phyloP scores from a whole-genome alignment of 495 filamentous ascomycete genomes.

The Tuber brumale region DNA sequence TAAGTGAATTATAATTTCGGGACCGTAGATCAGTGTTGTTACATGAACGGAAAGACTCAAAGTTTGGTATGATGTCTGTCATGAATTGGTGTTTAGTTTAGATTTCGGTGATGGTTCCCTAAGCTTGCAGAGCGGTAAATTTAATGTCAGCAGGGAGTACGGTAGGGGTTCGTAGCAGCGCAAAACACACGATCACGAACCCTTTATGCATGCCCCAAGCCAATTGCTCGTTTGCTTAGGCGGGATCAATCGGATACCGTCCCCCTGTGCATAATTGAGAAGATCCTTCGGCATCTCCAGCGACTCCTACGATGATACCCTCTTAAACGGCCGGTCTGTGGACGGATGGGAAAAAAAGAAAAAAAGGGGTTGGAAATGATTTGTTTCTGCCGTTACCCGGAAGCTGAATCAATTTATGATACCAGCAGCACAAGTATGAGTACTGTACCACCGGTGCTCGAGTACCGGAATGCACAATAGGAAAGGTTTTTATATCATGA shows the following conservation, averaged over 20 bases:
- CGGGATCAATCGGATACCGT: background rate
- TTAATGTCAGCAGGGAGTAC: background rate
- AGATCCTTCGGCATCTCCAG: background rate
- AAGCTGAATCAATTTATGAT: background rate
- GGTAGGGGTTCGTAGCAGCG: background rate
- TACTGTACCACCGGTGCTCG: no score
- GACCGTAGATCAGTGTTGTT: background rate
- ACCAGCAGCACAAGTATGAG: no score
- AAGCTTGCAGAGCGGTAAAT: background rate
- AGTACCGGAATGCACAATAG: background rate
- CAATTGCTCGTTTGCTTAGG: background rate
- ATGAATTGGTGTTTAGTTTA: background rate
- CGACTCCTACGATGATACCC: background rate
- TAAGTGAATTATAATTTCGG: background rate
- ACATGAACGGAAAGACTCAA: background rate
- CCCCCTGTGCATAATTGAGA: background rate
- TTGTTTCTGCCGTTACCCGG: background rate
- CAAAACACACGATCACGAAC: background rate
- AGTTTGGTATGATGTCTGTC: background rate
- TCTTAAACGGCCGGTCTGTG: background rate
- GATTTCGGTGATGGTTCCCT: background rate
- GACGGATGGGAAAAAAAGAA: background rate
- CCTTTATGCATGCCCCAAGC: background rate
- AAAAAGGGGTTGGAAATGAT: background rate
- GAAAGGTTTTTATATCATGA: background rate